These are phyloP conservation scores for Nothopassalora personata DNA, from an alignment of 2,329 filamentous ascomycete species.

Conservation along the genomic window DNA sequence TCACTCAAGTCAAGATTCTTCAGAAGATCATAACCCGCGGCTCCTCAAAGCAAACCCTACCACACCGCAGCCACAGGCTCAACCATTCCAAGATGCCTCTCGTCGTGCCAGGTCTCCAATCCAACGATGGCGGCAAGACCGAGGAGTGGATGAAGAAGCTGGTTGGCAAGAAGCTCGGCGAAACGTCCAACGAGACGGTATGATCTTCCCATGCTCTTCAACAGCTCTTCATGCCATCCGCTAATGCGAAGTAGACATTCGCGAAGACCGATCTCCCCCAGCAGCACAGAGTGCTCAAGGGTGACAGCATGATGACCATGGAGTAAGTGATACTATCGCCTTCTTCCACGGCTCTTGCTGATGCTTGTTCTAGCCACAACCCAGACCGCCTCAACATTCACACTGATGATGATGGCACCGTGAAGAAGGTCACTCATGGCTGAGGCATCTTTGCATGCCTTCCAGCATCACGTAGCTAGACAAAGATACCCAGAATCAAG, in stretches of 20 bases:
- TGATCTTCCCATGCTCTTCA: constrained; percentile 6
- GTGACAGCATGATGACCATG: constrained; percentile 44
- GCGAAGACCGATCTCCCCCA: constrained; percentile 46
- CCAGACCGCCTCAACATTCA: constrained; percentile 42
- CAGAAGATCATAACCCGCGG: background rate
- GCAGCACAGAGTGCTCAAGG: constrained; percentile 44
- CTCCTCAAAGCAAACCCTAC: background rate
- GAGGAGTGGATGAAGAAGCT: constrained; percentile 45
- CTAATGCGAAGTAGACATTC: constrained; percentile 39
- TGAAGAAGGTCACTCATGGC: constrained; percentile 45
- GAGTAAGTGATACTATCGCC: constrained; percentile 39
- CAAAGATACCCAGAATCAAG: background rate
- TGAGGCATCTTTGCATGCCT: constrained; percentile 19
- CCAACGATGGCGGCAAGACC: constrained; percentile 35
- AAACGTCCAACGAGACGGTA: constrained; percentile 42
- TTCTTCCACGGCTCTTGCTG: background rate
- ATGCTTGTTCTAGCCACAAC: background rate
- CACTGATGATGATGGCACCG: constrained; percentile 44
- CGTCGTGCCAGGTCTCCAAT: constrained; percentile 45
- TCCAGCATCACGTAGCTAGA: background rate
- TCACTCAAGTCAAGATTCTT: background rate
- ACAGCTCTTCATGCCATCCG: background rate
- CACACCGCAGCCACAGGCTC: background rate
- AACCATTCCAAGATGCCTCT: constrained; percentile 41
- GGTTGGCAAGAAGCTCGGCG: constrained; percentile 49